Evolutionary conservation across 208 protist genomes (phyloP), one percentile per base, ranked within the genome.

Genomic region (Herpetomonas tarakana): DNA sequence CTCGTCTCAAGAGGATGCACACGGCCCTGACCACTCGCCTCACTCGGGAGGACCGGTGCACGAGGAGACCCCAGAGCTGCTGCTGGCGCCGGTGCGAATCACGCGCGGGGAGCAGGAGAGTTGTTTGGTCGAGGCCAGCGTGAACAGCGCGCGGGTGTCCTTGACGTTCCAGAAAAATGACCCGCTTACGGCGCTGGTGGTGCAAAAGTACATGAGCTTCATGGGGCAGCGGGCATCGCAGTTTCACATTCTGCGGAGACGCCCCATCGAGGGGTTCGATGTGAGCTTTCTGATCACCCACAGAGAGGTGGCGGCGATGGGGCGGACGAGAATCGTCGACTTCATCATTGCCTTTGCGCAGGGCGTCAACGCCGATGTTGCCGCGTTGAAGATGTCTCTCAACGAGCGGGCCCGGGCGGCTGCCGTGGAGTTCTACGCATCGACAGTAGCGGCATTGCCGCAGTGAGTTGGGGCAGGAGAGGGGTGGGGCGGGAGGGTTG

Each of bases 271-370:
- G 49, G 96, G 91, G 18, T 99, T 98, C 68, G 97, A 99, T 65
- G 91, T 99, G 53, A 86, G 65, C 61, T 98, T 99, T 71, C 78
- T 99, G 14, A 93, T 99, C 62, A 98, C 96, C 9, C 98, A 99
- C 73, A 92, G 97, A 52, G 95, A 99, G 59, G 86, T 89, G 7
- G 96, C 98, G 71, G 47, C 52, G 26, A 98, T 99, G 88, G 94
- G 87, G 50, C 93, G 96, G 66, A 78, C 92, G 47, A 97, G 97
- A 58, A 69, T 99, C 27, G 84, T 99, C 46, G 89, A 98, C 62
- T 99, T 99, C 63, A 82, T 99, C 39, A 88, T 99, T 61, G 52
- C 77, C 12, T 98, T 99, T 64, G 82, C 98, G 54, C 62, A 96
- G 66, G 96, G 98, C 51, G 96, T 99, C 60, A 96, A 99, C 71